Base-by-base conservation (phyloP, 768 basidiomycete genomes). In the Sporobolomyces phaffii region DNA sequence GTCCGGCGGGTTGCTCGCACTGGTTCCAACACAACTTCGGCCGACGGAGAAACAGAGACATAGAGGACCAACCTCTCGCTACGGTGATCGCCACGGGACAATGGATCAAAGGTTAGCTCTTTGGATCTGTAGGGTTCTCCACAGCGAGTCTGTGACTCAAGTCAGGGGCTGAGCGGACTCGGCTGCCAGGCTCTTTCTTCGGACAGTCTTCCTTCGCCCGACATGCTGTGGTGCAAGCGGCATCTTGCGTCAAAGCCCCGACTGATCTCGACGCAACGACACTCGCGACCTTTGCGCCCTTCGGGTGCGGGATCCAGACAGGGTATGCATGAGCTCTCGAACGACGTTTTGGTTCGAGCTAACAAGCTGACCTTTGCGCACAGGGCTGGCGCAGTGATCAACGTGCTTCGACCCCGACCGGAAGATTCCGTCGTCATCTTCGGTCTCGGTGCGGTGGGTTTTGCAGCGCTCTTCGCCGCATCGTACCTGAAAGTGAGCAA, bases 391-490 rank as follows among this genome's bases (percentile, higher is more conserved):
- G 70, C 68, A 1, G 62, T 73, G 3, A 58, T 73, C 26, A 73
- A 73, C 52, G 24, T 36, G 17, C 61, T 70, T 47, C 69, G 66
- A 7, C 66, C 68, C 0, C 13, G 28, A 0, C 22, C 20, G 1
- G 6, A 44, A 5, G n/a, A 41, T 11, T 63, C 63, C 3, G 56
- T 75, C 54, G 56, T 57, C 60, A 14, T 74, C 34, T 67, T 63
- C 26, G 74, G 74, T 3, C 51, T 74, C 18, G 74, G 73, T 2
- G 73, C 69, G 4, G 74, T 74, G 15, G 74, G 73, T 5, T 67
- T 70, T 24, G 71, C 63, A 22, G 72, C 73, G 18, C n/a, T 73
- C 3, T 74, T 72, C 58, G 73, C 74, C 0, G 69, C 73, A 4
- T 43, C 52, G 2, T 50, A 66, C 18, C 60, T 68, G 31, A 36